Evolutionary conservation across 257 asterid genomes (phyloP).

Genomic region (Buddleja alternifolia): DNA sequence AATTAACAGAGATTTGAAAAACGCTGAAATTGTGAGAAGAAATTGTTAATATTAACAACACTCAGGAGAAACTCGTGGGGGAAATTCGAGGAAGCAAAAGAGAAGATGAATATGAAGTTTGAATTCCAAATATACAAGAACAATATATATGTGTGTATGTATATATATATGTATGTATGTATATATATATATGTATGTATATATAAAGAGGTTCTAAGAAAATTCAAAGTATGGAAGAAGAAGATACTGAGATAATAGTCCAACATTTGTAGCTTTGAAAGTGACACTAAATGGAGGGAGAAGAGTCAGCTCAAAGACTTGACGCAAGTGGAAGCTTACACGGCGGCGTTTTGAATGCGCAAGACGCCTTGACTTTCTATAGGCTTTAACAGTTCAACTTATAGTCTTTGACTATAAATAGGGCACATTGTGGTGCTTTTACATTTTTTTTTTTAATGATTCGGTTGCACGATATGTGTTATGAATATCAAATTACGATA

Average conservation of each 20-base stretch:
- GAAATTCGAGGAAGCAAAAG: conserved; percentile 31
- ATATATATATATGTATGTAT: not conserved
- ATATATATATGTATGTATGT: not conserved
- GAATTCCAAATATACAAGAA: conserved; percentile 22
- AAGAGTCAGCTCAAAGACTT: conserved; percentile 36
- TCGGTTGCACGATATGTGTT: too few relatives aligned
- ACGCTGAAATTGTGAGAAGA: too few relatives aligned
- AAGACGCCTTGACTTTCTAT: too few relatives aligned
- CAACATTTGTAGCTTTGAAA: conserved; percentile 24
- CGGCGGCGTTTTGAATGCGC: conserved; percentile 38
- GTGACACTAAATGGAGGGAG: conserved; percentile 21
- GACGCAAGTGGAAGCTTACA: not conserved
- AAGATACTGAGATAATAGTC: conserved; percentile 18
- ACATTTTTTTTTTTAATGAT: too few relatives aligned
- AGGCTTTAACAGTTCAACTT: too few relatives aligned
- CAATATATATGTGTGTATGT: not conserved
- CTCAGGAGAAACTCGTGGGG: conserved; percentile 22
- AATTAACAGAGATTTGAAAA: too few relatives aligned
- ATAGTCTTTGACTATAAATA: too few relatives aligned
- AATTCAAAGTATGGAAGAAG: not conserved
- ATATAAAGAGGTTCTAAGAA: not conserved
- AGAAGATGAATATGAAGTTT: conserved; percentile 28
- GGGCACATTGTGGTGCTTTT: too few relatives aligned
- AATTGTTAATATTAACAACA: not conserved
- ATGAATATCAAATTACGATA: too few relatives aligned